Conservation (phyloP, 441 rosid species). For the Gossypium trilobum region DNA sequence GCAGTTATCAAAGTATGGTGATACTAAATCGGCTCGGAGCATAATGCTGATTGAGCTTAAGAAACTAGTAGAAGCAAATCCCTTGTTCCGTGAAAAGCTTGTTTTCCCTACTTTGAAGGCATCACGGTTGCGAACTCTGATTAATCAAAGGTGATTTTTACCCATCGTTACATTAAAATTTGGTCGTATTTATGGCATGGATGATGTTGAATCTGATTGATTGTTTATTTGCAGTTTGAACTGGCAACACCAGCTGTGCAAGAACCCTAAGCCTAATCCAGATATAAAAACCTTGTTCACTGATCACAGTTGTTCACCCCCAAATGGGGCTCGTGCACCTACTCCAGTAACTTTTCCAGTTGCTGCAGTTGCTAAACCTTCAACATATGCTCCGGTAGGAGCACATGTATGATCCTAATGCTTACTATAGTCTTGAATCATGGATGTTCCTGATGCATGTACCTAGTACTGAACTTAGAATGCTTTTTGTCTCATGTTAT, state of each 20-base stretch:
- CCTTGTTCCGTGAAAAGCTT: conserved; percentile 35
- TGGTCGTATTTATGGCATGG: not conserved
- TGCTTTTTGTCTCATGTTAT: not conserved
- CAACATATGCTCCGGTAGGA: conserved; percentile 24
- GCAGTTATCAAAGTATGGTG: conserved; percentile 30
- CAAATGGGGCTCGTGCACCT: conserved; percentile 29
- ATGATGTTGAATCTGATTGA: not conserved
- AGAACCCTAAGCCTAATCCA: conserved; percentile 34
- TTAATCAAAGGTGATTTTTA: conserved; percentile 23
- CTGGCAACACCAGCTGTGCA: conserved; percentile 38
- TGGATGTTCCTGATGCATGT: conserved; percentile 10
- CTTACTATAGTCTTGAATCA: not conserved
- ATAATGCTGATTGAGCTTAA: conserved; percentile 28
- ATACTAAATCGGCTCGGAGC: conserved; percentile 32
- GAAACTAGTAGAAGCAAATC: conserved; percentile 16
- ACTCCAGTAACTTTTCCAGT: conserved; percentile 25
- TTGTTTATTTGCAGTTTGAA: conserved; percentile 27
- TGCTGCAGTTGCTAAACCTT: conserved; percentile 31
- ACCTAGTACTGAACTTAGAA: conserved; percentile 1
- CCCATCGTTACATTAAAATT: not conserved
- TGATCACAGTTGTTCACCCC: conserved; percentile 28
- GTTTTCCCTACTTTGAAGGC: conserved; percentile 24
- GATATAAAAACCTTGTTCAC: conserved; percentile 32
- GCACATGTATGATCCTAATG: conserved; percentile 21
- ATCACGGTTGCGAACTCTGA: conserved; percentile 25